phyloP scores from a whole-genome alignment of 371 early-diverging fungal species.

The Actinomortierella ambigua region DNA sequence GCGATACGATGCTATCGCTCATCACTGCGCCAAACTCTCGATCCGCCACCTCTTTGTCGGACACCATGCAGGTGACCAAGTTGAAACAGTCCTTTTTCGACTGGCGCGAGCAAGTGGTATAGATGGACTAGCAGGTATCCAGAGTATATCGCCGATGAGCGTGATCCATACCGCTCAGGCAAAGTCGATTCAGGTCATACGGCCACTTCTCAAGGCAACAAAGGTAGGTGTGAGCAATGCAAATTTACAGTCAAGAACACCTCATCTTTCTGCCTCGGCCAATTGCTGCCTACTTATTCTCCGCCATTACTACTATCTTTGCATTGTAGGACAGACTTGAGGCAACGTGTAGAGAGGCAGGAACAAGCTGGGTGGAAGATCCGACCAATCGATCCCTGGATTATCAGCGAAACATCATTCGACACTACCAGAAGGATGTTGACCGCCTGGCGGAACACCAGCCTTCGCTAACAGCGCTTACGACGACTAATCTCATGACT shows the following conservation, averaged over 20 bases:
- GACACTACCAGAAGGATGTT: slow-evolving; percentile 23
- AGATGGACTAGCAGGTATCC: slow-evolving; percentile 56
- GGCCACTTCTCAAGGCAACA: slow-evolving; percentile 46
- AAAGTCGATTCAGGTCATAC: slow-evolving; percentile 29
- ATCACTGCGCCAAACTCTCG: slow-evolving; percentile 30
- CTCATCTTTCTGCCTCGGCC: background rate
- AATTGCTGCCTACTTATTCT: background rate
- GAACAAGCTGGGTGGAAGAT: slow-evolving; percentile 56
- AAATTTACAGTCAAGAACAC: background rate
- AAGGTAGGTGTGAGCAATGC: slow-evolving; percentile 29
- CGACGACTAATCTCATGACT: slow-evolving; percentile 8
- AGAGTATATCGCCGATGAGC: slow-evolving; percentile 29
- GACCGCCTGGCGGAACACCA: background rate
- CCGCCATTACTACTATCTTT: background rate
- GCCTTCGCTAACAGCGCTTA: slow-evolving; percentile 4
- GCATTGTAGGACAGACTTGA: slow-evolving; percentile 26
- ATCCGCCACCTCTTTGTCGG: slow-evolving; percentile 52
- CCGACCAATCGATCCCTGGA: slow-evolving; percentile 49
- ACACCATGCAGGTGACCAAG: slow-evolving; percentile 58
- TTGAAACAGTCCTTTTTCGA: slow-evolving; percentile 59
- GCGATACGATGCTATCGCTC: slow-evolving; percentile 50
- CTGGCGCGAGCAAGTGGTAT: slow-evolving; percentile 55
- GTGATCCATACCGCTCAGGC: slow-evolving; percentile 15
- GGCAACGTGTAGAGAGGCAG: slow-evolving; percentile 42
- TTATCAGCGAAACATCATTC: slow-evolving; percentile 40